phyloP scores from a whole-genome alignment of 129 eudicot species.

The Lonicera japonica region DNA sequence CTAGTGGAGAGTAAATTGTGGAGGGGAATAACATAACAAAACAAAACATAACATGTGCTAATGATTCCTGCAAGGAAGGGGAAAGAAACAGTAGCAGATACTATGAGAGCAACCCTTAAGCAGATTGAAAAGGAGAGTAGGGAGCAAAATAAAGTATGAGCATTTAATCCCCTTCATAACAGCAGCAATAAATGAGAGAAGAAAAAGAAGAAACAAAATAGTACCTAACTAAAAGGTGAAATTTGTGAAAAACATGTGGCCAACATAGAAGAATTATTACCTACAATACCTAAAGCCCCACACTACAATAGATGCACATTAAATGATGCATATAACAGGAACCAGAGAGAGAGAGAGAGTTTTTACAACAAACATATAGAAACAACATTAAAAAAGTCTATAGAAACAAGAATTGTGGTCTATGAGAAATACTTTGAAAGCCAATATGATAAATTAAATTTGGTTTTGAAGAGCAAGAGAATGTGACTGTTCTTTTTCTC shows the following conservation, averaged over 20 bases:
- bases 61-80: constrained; percentile 30
- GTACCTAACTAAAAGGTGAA: constrained; percentile 13
- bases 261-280: neutral
- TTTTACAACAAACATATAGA: too few species aligned
- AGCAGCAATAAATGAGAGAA: constrained; percentile 16
- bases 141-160: constrained; percentile 19
- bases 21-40: constrained; percentile 31
- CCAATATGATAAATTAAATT: neutral
- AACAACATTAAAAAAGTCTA: neutral
- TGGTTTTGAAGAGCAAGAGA: too few species aligned
- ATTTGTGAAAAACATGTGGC: constrained; percentile 9
- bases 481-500: constrained; percentile 4
- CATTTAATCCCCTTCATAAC: constrained; percentile 35
- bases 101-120: constrained; percentile 5
- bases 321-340: constrained; percentile 4
- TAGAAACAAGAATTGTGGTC: neutral
- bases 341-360: neutral
- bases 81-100: constrained; percentile 18
- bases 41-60: constrained; percentile 1
- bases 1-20: constrained; percentile 13
- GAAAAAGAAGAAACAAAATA: constrained; percentile 20
- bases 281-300: constrained; percentile 5
- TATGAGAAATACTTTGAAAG: neutral
- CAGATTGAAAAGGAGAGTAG: constrained; percentile 28
- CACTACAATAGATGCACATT: constrained; percentile 6